phyloP scores from a whole-genome alignment of 495 filamentous ascomycete species.

The Annulohypoxylon maeteangense region DNA sequence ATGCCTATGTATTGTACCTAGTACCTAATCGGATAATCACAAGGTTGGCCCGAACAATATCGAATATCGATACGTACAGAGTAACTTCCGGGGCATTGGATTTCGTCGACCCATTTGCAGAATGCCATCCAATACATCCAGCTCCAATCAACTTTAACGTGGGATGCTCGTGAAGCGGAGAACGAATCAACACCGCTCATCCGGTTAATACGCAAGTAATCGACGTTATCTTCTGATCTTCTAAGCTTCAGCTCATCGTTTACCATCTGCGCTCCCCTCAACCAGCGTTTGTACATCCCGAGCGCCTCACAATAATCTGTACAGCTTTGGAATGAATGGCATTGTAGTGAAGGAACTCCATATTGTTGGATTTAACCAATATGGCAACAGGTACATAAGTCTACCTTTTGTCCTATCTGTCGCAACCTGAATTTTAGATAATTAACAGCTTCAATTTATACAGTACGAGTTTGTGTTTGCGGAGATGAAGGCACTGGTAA shows the following conservation, averaged over 20 bases:
- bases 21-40: constrained; percentile 33
- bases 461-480: constrained; percentile 94
- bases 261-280: not conserved
- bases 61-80: constrained; percentile 14
- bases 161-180: constrained; percentile 17
- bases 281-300: not conserved
- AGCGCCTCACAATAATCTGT: not conserved
- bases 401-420: not conserved
- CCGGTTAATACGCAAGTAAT: constrained; percentile 4
- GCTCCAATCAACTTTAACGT: constrained; percentile 4
- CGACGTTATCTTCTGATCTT: not conserved
- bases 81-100: constrained; percentile 15
- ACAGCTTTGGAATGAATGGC: constrained; percentile 31
- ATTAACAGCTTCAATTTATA: constrained; percentile 24
- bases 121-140: not conserved
- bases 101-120: constrained; percentile 20
- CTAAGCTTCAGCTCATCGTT: not conserved
- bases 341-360: constrained; percentile 22
- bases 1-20: not conserved
- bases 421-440: not conserved
- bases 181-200: constrained; percentile 24
- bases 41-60: constrained; percentile 7
- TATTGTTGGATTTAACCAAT: constrained; percentile 21
- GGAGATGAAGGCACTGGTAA: constrained; percentile 87
- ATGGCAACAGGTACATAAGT: constrained; percentile 46